phyloP scores from a whole-genome alignment of 2,329 filamentous ascomycete genomes.

The Sordariomycetes sp. region DNA sequence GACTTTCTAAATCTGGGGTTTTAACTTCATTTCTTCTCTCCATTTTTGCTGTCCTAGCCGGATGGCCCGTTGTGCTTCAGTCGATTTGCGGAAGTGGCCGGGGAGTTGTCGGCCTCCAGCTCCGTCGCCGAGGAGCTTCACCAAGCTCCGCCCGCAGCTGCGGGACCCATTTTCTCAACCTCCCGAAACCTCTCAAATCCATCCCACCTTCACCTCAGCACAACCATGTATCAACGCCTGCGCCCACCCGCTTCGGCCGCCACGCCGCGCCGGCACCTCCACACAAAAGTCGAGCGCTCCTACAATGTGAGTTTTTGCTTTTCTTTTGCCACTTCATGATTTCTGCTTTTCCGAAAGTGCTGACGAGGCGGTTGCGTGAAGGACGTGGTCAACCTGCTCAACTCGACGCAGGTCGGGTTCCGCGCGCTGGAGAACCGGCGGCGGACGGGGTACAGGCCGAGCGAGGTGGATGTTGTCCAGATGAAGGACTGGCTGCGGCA shows the following conservation, averaged over 20 bases:
- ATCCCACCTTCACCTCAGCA: background rate
- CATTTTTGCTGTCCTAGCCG: no score
- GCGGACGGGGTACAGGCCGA: slow-evolving; percentile 61
- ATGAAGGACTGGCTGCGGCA: slow-evolving; percentile 69
- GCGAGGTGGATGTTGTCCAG: slow-evolving; percentile 61
- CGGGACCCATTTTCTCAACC: no score
- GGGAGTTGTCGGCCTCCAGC: no score
- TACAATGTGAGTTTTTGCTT: slow-evolving; percentile 34
- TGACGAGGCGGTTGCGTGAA: slow-evolving; percentile 21
- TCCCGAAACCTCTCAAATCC: no score
- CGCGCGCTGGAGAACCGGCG: slow-evolving; percentile 68
- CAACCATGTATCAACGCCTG: background rate
- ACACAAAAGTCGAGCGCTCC: slow-evolving; percentile 35
- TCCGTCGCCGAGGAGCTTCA: no score
- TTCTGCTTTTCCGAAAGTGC: background rate
- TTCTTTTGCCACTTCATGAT: background rate
- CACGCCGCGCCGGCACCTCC: background rate
- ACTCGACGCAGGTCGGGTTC: slow-evolving; percentile 84
- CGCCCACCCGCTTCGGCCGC: background rate
- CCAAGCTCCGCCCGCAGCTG: no score
- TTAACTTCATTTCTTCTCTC: no score
- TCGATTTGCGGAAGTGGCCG: no score
- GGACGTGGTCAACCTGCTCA: slow-evolving; percentile 80
- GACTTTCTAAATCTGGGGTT: no score
- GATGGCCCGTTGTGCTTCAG: no score